Evolutionary conservation across 1,139 yeast species (phyloP).

Genomic region (Debaryomyces udenii): DNA sequence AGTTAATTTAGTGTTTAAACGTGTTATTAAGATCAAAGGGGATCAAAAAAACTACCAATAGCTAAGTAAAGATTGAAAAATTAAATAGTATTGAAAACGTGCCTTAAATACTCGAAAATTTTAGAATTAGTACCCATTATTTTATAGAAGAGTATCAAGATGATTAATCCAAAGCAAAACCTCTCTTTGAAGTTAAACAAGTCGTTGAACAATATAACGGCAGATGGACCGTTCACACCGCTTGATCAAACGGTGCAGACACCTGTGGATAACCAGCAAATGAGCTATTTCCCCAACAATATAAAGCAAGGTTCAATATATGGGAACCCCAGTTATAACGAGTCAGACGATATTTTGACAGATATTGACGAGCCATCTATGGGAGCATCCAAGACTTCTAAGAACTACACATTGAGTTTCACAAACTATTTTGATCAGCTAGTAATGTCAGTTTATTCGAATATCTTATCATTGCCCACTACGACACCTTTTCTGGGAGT

Average conservation of each 20-base stretch:
- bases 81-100: background rate
- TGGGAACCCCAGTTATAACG: constrained; percentile 37
- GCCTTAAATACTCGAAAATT: constrained; percentile 1
- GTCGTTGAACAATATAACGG: constrained; percentile 26
- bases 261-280: constrained; percentile 31
- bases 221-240: constrained; percentile 47
- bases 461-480: constrained; percentile 45
- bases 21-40: background rate
- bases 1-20: background rate
- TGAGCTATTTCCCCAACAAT: background rate
- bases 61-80: background rate
- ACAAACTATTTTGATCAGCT: constrained; percentile 43
- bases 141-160: constrained; percentile 10
- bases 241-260: constrained; percentile 48
- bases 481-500: constrained; percentile 50
- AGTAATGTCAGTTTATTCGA: constrained; percentile 38
- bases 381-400: constrained; percentile 23
- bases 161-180: constrained; percentile 33
- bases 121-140: constrained; percentile 5
- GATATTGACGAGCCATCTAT: constrained; percentile 40
- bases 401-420: constrained; percentile 39
- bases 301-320: constrained; percentile 23
- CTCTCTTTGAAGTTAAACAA: constrained; percentile 35
- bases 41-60: background rate
- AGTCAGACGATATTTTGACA: constrained; percentile 47